phyloP scores from a whole-genome alignment of 768 basidiomycete genomes.

The Tephrocybe sp. region DNA sequence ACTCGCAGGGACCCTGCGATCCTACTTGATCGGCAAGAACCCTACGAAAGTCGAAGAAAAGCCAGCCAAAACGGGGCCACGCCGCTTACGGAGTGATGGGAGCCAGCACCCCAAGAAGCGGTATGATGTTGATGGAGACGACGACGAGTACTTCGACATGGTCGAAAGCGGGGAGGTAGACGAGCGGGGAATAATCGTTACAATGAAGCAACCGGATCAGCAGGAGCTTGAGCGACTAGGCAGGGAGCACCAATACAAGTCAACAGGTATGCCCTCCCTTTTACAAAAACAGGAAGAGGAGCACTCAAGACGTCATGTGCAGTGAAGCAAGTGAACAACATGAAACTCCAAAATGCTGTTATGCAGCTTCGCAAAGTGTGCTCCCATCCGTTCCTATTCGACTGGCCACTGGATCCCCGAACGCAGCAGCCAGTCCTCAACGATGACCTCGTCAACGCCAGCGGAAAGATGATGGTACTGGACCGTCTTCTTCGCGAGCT shows the following conservation, averaged over 20 bases:
- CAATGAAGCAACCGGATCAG: slow-evolving; percentile 29
- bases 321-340: slow-evolving; percentile 89
- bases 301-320: neutral
- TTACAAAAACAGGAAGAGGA: neutral
- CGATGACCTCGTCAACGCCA: slow-evolving; percentile 79
- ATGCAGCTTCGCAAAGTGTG: slow-evolving; percentile 98
- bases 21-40: slow-evolving; percentile 51
- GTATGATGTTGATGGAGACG: slow-evolving; percentile 60
- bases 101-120: slow-evolving; percentile 38
- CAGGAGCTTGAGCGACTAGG: slow-evolving; percentile 53
- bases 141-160: slow-evolving; percentile 66
- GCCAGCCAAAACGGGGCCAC: slow-evolving; percentile 19
- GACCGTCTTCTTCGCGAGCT: slow-evolving; percentile 84
- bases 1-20: slow-evolving; percentile 67
- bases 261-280: slow-evolving; percentile 49
- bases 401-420: slow-evolving; percentile 70
- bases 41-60: slow-evolving; percentile 21
- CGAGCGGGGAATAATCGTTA: slow-evolving; percentile 27
- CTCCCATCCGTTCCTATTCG: slow-evolving; percentile 90
- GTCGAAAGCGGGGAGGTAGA: slow-evolving; percentile 50
- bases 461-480: slow-evolving; percentile 97
- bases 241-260: slow-evolving; percentile 54
- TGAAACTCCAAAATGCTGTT: slow-evolving; percentile 90
- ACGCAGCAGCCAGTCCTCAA: slow-evolving; percentile 68
- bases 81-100: slow-evolving; percentile 33